These are phyloP conservation scores for Westerdykella ornata DNA, from an alignment of 2,329 filamentous ascomycete species.

Conservation along the genomic window DNA sequence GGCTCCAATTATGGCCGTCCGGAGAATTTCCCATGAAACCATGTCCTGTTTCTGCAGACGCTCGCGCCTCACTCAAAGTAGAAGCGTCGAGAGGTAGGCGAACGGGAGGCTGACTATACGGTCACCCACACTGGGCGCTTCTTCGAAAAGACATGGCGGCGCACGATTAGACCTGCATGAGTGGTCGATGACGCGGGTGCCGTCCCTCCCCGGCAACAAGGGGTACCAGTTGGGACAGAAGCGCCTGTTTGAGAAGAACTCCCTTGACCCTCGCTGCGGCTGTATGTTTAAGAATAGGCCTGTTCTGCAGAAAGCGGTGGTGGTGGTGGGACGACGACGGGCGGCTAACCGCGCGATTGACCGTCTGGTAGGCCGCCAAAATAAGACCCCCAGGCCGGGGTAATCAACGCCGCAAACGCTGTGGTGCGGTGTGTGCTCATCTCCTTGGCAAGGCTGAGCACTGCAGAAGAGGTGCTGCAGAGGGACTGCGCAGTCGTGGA, in stretches of 20 bases:
- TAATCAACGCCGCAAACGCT: not conserved
- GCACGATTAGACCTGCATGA: slow-evolving; percentile 25
- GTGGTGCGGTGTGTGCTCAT: slow-evolving; percentile 17
- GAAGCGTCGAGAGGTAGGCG: slow-evolving; percentile 25
- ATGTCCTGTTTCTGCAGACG: slow-evolving; percentile 37
- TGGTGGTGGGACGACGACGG: slow-evolving; percentile 22
- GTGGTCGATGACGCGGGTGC: slow-evolving; percentile 21
- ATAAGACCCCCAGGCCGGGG: slow-evolving; percentile 18
- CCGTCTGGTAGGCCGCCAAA: slow-evolving; percentile 29
- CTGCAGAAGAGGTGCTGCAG: slow-evolving; percentile 13
- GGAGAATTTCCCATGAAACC: slow-evolving; percentile 37
- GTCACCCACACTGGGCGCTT: slow-evolving; percentile 24
- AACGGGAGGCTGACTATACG: slow-evolving; percentile 25
- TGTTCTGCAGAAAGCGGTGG: slow-evolving; percentile 14
- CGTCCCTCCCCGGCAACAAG: slow-evolving; percentile 21
- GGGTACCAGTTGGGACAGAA: slow-evolving; percentile 22
- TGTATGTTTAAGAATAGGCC: slow-evolving; percentile 32
- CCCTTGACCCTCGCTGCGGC: slow-evolving; percentile 24
- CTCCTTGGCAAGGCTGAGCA: slow-evolving; percentile 29
- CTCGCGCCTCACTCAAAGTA: slow-evolving; percentile 21
- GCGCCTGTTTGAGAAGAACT: slow-evolving; percentile 33
- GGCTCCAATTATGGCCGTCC: slow-evolving; percentile 19
- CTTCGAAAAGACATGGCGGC: slow-evolving; percentile 24
- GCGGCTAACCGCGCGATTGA: slow-evolving; percentile 15
- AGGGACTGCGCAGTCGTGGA: not conserved